Evolutionary conservation across 129 eudicot species (phyloP).

Genomic region (Flaveria bidentis): DNA sequence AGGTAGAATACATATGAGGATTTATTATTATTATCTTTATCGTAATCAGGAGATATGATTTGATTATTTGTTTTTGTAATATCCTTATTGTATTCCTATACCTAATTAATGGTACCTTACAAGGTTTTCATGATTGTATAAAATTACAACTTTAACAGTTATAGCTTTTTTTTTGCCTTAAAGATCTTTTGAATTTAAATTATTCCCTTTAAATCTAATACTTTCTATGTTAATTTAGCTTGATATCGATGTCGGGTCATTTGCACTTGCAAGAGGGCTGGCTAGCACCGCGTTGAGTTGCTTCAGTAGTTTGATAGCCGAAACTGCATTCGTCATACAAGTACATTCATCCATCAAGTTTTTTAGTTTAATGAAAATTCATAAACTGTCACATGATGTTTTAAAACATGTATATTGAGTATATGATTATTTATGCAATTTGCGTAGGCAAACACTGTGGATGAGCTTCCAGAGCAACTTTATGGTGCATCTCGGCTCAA

Average conservation of each 20-base stretch:
- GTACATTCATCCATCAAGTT: slow-evolving; percentile 31
- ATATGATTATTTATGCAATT: not conserved
- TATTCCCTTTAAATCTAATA: not conserved
- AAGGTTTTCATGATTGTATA: too few species aligned
- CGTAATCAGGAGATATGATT: not conserved
- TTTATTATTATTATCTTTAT: too few species aligned
- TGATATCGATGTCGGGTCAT: slow-evolving; percentile 70
- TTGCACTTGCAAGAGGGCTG: slow-evolving; percentile 62
- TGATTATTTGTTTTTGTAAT: not conserved
- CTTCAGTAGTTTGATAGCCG: slow-evolving; percentile 54
- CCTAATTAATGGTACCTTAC: too few species aligned
- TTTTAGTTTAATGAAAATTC: not conserved
- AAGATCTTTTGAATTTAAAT: too few species aligned
- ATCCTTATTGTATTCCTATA: too few species aligned
- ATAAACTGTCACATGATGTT: not conserved
- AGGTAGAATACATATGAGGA: too few species aligned
- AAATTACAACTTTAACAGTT: too few species aligned
- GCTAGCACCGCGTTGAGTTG: slow-evolving; percentile 58
- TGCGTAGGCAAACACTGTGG: slow-evolving; percentile 57
- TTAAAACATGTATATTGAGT: not conserved
- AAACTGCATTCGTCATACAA: slow-evolving; percentile 63
- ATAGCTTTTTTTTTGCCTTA: too few species aligned
- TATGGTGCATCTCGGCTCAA: slow-evolving; percentile 59
- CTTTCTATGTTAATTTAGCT: slow-evolving; percentile 39
- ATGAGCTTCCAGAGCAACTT: slow-evolving; percentile 69